Base-by-base conservation (phyloP, 306 rosid species). In the Prunus mira region DNA sequence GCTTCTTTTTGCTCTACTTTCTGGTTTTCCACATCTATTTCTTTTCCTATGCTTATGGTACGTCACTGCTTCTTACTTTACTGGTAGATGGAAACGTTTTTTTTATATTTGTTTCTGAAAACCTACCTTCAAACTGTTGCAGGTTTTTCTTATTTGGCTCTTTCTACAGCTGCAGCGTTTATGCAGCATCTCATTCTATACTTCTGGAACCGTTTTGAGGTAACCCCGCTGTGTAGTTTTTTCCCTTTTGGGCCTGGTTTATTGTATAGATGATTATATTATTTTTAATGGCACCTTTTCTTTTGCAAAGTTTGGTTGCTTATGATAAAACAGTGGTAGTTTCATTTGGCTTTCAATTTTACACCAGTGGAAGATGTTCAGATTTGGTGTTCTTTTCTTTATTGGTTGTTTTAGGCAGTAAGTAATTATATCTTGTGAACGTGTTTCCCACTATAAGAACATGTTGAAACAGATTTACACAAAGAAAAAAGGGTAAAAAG, bases 181-280 rank as follows among this genome's bases (percentile, higher is more conserved):
- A 96, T 91, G 99, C 96, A 82, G 79, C 99, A 96, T 85, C 92
- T 92, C 82, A 89, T 96, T 66, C 89, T 92, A 49, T 92, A 96
- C 84, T 92, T 96, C 81, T 96, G 99, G 99, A 93, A 96, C 81
- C 97, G 93, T 65, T 96, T 96, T 63, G 98, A 96, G 99, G 98
- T 96, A 77, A 74, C 28, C 18, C 46, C 8, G 28, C 74, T 41
- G 32, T 50, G 18, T 79, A n/a, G 14, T 9, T 19, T 25, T 30
- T 57, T 38, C 24, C 38, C 30, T 32, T 38, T 49, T 18, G 67
- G 1, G 5, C 25, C 72, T 17, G 47, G 41, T 20, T 28, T 62
- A 62, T 41, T 45, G 28, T 54, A 12, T 1, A 61, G 19, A 46
- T 19, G 46, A 18, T 38, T 25, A 45, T 10, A 19, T 14, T 15